Evolutionary conservation across 306 rosid genomes (phyloP).

Genomic region (Dalbergia oliveri): DNA sequence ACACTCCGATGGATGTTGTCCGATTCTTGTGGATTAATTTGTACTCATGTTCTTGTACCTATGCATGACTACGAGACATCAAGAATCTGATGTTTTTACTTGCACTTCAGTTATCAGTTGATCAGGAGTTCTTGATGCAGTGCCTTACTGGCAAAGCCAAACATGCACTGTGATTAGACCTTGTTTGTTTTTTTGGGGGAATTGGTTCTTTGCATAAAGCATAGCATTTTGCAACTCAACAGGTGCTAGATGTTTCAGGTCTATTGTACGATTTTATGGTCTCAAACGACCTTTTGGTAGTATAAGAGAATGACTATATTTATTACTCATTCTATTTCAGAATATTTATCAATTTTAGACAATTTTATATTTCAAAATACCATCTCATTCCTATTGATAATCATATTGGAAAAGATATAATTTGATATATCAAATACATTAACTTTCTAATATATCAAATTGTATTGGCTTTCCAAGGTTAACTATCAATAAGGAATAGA

Average conservation of each 20-base stretch:
- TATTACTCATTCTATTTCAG: no score
- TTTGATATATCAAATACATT: no score
- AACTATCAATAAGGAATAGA: no score
- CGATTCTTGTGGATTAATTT: not conserved
- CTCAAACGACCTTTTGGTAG: no score
- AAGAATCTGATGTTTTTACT: slow-evolving; percentile 4
- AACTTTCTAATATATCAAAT: no score
- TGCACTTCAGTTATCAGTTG: not conserved
- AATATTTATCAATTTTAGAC: no score
- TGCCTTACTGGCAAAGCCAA: not conserved
- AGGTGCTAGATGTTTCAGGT: not conserved
- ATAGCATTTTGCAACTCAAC: not conserved
- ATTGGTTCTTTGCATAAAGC: slow-evolving; percentile 10
- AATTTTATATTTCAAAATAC: no score
- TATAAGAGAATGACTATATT: no score
- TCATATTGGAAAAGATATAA: no score
- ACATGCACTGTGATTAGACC: not conserved
- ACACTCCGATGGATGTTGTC: not conserved
- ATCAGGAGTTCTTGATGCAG: not conserved
- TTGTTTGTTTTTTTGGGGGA: not conserved
- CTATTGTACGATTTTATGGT: not conserved
- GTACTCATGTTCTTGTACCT: not conserved
- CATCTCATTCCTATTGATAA: no score
- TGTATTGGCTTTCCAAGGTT: no score
- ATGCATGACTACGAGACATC: not conserved